Evolutionary conservation across 1,139 yeast genomes (phyloP).

Genomic region (Meyerozyma smithsonii): DNA sequence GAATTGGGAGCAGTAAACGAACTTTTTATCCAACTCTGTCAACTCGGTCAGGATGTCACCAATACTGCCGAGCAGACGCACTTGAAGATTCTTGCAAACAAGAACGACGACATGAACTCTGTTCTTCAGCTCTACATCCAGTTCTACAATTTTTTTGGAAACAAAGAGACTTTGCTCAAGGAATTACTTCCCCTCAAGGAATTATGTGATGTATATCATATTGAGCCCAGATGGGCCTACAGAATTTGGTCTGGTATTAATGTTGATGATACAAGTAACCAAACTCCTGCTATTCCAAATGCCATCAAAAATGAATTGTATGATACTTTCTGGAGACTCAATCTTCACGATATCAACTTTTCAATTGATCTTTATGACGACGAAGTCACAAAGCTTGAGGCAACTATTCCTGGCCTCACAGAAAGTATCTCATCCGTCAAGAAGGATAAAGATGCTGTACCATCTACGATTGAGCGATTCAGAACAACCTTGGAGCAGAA

Average conservation of each 20-base stretch:
- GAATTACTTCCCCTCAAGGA: conserved; percentile 42
- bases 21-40: conserved; percentile 58
- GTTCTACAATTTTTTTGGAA: conserved; percentile 50
- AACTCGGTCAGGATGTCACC: conserved; percentile 40
- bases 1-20: conserved; percentile 52
- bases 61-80: conserved; percentile 40
- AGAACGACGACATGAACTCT: conserved; percentile 66
- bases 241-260: conserved; percentile 67
- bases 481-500: conserved; percentile 25
- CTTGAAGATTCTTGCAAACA: conserved; percentile 66
- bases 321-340: conserved; percentile 67
- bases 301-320: conserved; percentile 35
- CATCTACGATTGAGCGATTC: conserved; percentile 21
- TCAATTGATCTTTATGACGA: conserved; percentile 47
- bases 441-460: conserved; percentile 26
- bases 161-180: conserved; percentile 27
- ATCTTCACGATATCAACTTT: conserved; percentile 69
- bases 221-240: conserved; percentile 68
- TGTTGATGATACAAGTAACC: conserved; percentile 31
- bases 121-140: conserved; percentile 64
- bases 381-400: conserved; percentile 38
- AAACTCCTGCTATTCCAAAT: conserved; percentile 17
- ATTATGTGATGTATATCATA: conserved; percentile 44
- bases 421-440: conserved; percentile 26
- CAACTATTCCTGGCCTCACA: conserved; percentile 27